Percentiles rank a stretch among this genome's conserved stretches.
Conservation (phyloP, 352 stramenopile genomes). For the Globisporangium viniferum region DNA sequence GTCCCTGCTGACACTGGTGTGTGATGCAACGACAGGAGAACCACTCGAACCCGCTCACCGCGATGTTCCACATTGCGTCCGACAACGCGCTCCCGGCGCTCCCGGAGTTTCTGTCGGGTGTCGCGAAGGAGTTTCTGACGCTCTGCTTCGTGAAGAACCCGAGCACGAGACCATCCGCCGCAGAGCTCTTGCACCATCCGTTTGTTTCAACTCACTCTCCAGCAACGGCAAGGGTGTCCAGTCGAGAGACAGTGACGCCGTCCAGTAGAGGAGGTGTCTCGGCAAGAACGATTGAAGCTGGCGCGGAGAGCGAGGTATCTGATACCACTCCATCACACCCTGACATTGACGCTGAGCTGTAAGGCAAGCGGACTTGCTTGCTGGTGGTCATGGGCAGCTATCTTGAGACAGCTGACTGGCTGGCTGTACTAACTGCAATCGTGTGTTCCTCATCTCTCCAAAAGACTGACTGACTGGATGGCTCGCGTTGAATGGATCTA, state of each 20-base stretch:
- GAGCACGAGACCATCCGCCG: slow-evolving; percentile 66
- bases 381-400: background rate
- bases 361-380: background rate
- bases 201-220: slow-evolving; percentile 21
- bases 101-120: slow-evolving; percentile 35
- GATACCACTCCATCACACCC: background rate
- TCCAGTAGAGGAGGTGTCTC: background rate
- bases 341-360: background rate
- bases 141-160: slow-evolving; percentile 68
- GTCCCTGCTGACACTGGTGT: background rate
- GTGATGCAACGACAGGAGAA: slow-evolving; percentile 35
- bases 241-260: slow-evolving; percentile 8
- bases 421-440: background rate
- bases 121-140: slow-evolving; percentile 42
- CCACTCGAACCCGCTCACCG: slow-evolving; percentile 71
- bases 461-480: background rate
- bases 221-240: background rate
- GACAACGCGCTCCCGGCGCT: slow-evolving; percentile 46
- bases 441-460: background rate
- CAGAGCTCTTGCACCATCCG: slow-evolving; percentile 74
- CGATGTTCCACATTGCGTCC: slow-evolving; percentile 84
- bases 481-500: slow-evolving; percentile 4
- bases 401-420: background rate
- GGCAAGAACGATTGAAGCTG: background rate
- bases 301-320: background rate